Evolutionary conservation across 331 rosid species (phyloP), one percentile per base, ranked within the genome.

Genomic region (Telfairia occidentalis): DNA sequence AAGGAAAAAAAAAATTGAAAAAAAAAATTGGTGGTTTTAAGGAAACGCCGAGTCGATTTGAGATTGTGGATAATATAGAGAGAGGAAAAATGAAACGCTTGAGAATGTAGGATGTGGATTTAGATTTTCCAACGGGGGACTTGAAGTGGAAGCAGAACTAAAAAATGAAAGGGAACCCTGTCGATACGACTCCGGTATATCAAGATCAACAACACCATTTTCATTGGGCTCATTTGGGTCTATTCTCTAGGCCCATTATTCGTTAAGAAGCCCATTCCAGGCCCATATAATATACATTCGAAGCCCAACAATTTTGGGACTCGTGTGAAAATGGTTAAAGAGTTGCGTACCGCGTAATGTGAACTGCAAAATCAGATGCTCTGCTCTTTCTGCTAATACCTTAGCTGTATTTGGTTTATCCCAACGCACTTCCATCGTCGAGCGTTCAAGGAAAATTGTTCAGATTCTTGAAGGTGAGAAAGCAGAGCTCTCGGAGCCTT

Each of bases 51-150:
- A 46, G 23, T 43, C 16, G 8, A 46, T 15, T 7, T 45, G 65
- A 64, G 74, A 37, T 38, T 81, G 90, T 86, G 96, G 98, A 89
- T 82, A 80, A 83, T 50, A 69, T 76, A 65, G 87, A 75, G 80
- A 76, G 83, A 81, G 80, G 52, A 63, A 61, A 71, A 29, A 49
- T 1, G 2, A 32, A 21, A 30, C 30, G 5, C 59, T 74, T 38
- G 5, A 10, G 32, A 74, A 70, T 45, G 37, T 77, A 79, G 85
- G 50, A 24, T 83, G 93, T 84, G 98, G 96, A 55, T 63, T 72
- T 16, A 26, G 76, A 81, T 72, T 70, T 77, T 45, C 96, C 96
- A 77, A 64, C 81, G 81, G 65, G 32, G 45, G 7, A 38, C 2
- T 74, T 23, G 37, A 19, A 34, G 8, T 26, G 18, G 26, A 65